These are phyloP conservation scores for Dactylorhiza incarnata DNA, from an alignment of 106 monocot genomes.

Conservation along the genomic window DNA sequence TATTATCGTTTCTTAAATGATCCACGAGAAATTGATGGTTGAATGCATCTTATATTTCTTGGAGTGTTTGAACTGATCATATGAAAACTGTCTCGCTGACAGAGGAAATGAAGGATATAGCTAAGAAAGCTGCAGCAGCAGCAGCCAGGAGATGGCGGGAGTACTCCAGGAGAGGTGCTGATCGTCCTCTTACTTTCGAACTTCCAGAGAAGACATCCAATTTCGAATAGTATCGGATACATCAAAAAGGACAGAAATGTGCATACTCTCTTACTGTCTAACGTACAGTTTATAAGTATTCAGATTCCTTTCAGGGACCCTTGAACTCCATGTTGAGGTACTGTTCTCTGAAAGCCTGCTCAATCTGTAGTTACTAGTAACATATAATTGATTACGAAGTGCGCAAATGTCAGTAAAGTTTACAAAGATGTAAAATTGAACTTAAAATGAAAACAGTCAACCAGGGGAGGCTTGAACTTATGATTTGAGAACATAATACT, in stretches of 20 bases:
- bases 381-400: not conserved
- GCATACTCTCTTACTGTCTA: not conserved
- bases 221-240: slow-evolving; percentile 4
- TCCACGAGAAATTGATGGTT: too few species aligned
- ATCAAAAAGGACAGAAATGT: not conserved
- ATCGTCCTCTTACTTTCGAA: slow-evolving; percentile 73
- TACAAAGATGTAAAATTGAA: too few species aligned
- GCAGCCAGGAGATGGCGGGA: slow-evolving; percentile 95
- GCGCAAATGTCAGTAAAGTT: not conserved
- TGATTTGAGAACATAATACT: too few species aligned
- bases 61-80: not conserved
- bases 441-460: too few species aligned
- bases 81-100: slow-evolving; percentile 10
- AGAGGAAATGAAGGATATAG: slow-evolving; percentile 64
- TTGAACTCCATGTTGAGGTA: not conserved
- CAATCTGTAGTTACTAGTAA: not conserved
- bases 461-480: too few species aligned
- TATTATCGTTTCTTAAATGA: too few species aligned
- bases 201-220: slow-evolving; percentile 68
- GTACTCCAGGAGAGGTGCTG: slow-evolving; percentile 76
- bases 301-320: not conserved
- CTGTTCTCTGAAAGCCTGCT: not conserved
- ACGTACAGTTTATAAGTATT: not conserved
- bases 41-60: not conserved
- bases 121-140: slow-evolving; percentile 56